A percentile compares a stretch with the other conserved stretches of the same genome.
Conservation (phyloP, 257 asterid genomes). For the Eucommia ulmoides region DNA sequence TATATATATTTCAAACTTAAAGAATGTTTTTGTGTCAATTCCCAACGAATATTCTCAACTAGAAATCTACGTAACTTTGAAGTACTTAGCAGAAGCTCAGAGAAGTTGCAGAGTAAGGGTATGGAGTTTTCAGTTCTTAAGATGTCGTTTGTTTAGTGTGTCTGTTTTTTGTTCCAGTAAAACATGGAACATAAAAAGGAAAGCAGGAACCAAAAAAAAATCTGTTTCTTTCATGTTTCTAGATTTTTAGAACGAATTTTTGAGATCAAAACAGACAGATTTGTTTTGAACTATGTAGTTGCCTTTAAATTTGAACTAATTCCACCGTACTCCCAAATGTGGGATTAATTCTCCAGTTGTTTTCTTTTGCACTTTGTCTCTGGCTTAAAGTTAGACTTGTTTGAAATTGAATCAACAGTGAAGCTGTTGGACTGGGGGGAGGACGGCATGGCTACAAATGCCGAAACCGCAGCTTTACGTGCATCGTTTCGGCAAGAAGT, state of each 20-base stretch:
- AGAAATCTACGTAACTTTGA: no score
- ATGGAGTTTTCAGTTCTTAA: no score
- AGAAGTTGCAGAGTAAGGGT: no score
- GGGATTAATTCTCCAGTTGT: neutral
- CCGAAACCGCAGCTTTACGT: constrained; percentile 66
- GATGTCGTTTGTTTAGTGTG: no score
- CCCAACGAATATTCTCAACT: no score
- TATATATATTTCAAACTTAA: no score
- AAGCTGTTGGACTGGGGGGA: constrained; percentile 91
- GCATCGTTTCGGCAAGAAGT: constrained; percentile 75
- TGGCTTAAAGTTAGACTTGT: neutral
- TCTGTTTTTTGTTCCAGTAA: no score
- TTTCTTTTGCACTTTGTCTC: neutral
- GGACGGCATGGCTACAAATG: constrained; percentile 66
- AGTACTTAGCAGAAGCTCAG: no score
- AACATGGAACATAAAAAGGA: no score
- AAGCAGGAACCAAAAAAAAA: no score
- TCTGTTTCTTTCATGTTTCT: neutral
- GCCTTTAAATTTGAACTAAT: neutral
- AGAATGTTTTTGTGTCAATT: no score
- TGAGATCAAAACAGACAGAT: neutral
- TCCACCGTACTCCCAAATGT: neutral
- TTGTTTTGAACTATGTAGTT: neutral
- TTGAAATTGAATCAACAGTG: constrained; percentile 19
- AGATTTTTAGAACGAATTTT: neutral